Evolutionary conservation across 345 rosid species (phyloP).

Genomic region (Gynandropsis gynandra): DNA sequence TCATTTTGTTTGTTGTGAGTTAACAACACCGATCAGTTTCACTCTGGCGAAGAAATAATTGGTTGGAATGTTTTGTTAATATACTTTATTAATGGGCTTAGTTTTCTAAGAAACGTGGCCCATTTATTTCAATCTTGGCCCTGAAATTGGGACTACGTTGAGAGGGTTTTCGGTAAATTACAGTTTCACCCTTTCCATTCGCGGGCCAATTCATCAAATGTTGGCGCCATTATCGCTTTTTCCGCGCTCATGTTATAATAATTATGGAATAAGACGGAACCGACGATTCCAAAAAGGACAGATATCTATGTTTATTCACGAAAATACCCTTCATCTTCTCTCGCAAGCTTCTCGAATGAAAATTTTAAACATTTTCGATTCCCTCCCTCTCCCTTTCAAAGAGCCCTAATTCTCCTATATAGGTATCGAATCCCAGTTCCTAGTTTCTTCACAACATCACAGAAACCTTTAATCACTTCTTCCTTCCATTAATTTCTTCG

Average conservation of each 20-base stretch:
- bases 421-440: neutral
- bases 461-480: neutral
- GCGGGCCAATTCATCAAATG: conserved; percentile 9
- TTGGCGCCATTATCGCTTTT: conserved; percentile 16
- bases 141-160: too few species aligned
- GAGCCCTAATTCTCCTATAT: conserved; percentile 20
- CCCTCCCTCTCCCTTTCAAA: conserved; percentile 19
- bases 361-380: conserved; percentile 15
- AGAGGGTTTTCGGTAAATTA: too few species aligned
- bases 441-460: neutral
- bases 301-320: neutral
- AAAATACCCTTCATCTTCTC: conserved; percentile 27
- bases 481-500: neutral
- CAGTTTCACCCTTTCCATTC: neutral
- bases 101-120: too few species aligned
- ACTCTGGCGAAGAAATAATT: too few species aligned
- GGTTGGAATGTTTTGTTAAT: too few species aligned
- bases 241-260: conserved; percentile 6
- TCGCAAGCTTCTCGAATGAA: conserved; percentile 24
- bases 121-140: too few species aligned
- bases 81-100: too few species aligned
- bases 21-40: too few species aligned
- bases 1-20: too few species aligned
- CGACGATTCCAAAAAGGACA: neutral
- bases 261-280: too few species aligned